Evolutionary conservation across 768 basidiomycete genomes (phyloP).

Genomic region (Rubroboletus satanas): DNA sequence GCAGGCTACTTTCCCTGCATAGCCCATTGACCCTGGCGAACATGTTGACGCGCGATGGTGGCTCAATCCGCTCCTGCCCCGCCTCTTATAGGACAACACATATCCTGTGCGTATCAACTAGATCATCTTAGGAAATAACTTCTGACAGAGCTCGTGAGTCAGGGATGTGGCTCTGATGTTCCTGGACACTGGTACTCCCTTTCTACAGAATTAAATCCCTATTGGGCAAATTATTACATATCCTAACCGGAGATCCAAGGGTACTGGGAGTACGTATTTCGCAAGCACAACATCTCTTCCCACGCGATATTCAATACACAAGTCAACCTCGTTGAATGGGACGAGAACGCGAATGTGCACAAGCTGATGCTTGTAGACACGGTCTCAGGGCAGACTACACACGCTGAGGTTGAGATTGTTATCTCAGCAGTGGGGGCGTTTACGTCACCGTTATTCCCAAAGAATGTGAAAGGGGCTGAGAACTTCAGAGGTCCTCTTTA

Average conservation of each 20-base stretch:
- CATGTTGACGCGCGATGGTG: background rate
- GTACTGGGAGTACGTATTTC: slow-evolving; percentile 43
- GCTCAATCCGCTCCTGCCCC: background rate
- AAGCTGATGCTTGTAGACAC: slow-evolving; percentile 32
- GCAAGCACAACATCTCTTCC: slow-evolving; percentile 35
- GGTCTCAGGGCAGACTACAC: slow-evolving; percentile 34
- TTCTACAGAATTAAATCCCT: background rate
- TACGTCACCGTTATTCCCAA: background rate
- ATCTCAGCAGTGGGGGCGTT: slow-evolving; percentile 1
- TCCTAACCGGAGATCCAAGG: slow-evolving; percentile 6
- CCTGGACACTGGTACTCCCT: background rate
- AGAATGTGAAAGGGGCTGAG: background rate
- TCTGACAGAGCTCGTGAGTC: background rate
- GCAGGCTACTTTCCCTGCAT: background rate
- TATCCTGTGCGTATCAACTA: background rate
- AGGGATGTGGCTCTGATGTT: slow-evolving; percentile 3
- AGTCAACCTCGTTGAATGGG: slow-evolving; percentile 45
- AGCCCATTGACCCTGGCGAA: background rate
- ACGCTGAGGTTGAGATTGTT: slow-evolving; percentile 1
- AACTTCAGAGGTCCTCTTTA: slow-evolving; percentile 44
- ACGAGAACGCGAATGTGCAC: slow-evolving; percentile 40
- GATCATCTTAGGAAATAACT: background rate
- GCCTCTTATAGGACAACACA: slow-evolving; percentile 1
- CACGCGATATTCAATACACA: slow-evolving; percentile 36
- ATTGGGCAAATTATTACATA: background rate